Conservation (phyloP, 2,329 filamentous ascomycete genomes). For the Calycina marina region DNA sequence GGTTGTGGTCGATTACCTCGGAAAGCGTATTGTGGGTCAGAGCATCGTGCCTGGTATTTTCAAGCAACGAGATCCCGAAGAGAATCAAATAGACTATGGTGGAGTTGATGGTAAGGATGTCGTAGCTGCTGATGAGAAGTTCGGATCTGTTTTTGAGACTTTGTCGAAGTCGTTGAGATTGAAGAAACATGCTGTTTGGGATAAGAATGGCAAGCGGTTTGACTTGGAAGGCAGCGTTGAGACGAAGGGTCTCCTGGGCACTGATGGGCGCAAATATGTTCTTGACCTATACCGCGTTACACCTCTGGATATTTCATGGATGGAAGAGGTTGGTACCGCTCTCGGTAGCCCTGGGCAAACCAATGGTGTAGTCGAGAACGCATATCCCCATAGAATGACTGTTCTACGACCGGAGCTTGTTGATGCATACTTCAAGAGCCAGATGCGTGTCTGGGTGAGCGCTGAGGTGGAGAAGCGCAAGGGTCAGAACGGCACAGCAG, state of each 20-base stretch:
- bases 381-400: slow-evolving; percentile 91
- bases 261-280: slow-evolving; percentile 94
- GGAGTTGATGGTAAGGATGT: slow-evolving; percentile 95
- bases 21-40: slow-evolving; percentile 92
- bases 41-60: slow-evolving; percentile 98
- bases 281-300: slow-evolving; percentile 91
- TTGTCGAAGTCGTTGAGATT: slow-evolving; percentile 81
- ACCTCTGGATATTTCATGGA: slow-evolving; percentile 78
- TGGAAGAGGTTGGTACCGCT: slow-evolving; percentile 57
- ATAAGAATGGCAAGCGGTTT: slow-evolving; percentile 82
- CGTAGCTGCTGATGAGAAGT: slow-evolving; percentile 79
- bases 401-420: slow-evolving; percentile 83
- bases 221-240: slow-evolving; percentile 93
- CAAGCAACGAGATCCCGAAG: slow-evolving; percentile 91
- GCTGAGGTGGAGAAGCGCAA: slow-evolving; percentile 53
- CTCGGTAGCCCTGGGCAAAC: slow-evolving; percentile 22
- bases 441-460: slow-evolving; percentile 81
- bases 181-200: slow-evolving; percentile 94
- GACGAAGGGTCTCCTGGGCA: slow-evolving; percentile 94
- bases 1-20: slow-evolving; percentile 90
- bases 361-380: slow-evolving; percentile 13
- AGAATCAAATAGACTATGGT: slow-evolving; percentile 98
- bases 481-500: slow-evolving; percentile 21
- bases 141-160: slow-evolving; percentile 72
- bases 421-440: slow-evolving; percentile 68